Evolutionary conservation across 1,284 basidiomycete species (phyloP).

Genomic region (Cutaneotrichosporon spelunceum): DNA sequence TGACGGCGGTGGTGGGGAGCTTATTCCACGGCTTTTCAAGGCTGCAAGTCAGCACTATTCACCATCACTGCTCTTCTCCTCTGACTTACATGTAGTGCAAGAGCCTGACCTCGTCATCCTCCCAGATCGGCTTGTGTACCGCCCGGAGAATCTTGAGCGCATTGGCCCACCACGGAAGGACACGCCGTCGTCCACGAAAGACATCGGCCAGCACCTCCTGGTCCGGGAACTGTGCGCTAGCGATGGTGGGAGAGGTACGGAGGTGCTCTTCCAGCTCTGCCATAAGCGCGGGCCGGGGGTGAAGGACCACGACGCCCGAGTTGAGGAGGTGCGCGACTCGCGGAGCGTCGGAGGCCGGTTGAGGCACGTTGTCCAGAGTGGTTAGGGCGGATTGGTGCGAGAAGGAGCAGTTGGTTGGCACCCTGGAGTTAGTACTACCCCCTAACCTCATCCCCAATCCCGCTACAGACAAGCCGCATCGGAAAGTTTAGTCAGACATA

Average conservation of each 20-base stretch:
- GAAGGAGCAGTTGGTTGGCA: conserved; percentile 82
- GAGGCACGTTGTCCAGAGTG: conserved; percentile 51
- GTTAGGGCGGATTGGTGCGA: conserved; percentile 61
- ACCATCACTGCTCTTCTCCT: neutral
- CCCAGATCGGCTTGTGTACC: conserved; percentile 51
- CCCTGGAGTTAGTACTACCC: conserved; percentile 58
- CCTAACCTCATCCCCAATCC: too few relatives aligned
- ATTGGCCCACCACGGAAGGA: conserved; percentile 55
- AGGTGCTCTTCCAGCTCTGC: conserved; percentile 61
- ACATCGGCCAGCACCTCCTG: conserved; percentile 83
- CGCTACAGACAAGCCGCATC: too few relatives aligned
- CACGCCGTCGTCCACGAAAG: conserved; percentile 61
- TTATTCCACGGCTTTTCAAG: conserved; percentile 50
- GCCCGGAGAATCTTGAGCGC: conserved; percentile 53
- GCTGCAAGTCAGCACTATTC: conserved; percentile 30
- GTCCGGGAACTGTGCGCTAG: conserved; percentile 78
- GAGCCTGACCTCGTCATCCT: conserved; percentile 50
- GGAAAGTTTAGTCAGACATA: conserved; percentile 55
- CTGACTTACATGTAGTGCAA: conserved; percentile 52
- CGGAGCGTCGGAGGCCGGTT: conserved; percentile 58
- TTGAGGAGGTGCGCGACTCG: conserved; percentile 78
- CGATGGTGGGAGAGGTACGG: conserved; percentile 64
- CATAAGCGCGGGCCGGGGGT: conserved; percentile 60
- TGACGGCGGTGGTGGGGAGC: conserved; percentile 19
- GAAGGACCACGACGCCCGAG: conserved; percentile 80